These are phyloP conservation scores for apple (Malus domestica) DNA, from an alignment of 306 rosid species.

Conservation along the genomic window DNA sequence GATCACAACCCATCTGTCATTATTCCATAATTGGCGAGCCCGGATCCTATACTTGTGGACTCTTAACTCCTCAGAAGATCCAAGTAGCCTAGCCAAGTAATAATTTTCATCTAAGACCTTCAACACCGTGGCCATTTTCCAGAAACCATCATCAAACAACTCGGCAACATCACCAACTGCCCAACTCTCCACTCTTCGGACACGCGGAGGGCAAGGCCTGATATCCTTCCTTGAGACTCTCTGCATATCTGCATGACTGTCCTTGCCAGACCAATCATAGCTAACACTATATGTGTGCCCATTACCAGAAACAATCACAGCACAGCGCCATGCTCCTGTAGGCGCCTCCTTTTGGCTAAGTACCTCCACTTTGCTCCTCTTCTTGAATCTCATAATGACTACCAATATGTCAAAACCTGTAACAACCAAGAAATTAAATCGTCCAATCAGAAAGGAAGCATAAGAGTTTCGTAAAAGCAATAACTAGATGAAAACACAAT, in stretches of 20 bases:
- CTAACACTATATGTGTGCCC: constrained; percentile 53
- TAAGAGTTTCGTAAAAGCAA: not conserved
- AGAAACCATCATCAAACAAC: constrained; percentile 47
- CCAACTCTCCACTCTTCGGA: constrained; percentile 31
- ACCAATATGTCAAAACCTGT: constrained; percentile 22
- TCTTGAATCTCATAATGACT: constrained; percentile 50
- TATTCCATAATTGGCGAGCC: constrained; percentile 53
- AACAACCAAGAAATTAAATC: constrained; percentile 1
- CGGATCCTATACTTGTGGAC: constrained; percentile 42
- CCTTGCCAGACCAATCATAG: constrained; percentile 21
- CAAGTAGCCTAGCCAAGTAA: constrained; percentile 52
- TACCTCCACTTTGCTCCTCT: constrained; percentile 70
- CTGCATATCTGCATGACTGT: constrained; percentile 28
- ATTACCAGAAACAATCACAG: constrained; percentile 50
- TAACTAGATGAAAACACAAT: not conserved
- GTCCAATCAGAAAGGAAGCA: not conserved
- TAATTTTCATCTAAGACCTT: constrained; percentile 25
- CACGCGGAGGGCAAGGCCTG: constrained; percentile 62
- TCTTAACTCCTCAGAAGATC: constrained; percentile 41
- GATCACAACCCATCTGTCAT: constrained; percentile 49
- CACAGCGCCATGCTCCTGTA: constrained; percentile 60
- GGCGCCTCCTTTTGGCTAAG: constrained; percentile 34
- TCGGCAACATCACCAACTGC: constrained; percentile 53
- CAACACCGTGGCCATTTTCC: constrained; percentile 55
- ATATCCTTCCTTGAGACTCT: constrained; percentile 55